Conservation (phyloP, 129 eudicot species). For the Artemisia annua region DNA sequence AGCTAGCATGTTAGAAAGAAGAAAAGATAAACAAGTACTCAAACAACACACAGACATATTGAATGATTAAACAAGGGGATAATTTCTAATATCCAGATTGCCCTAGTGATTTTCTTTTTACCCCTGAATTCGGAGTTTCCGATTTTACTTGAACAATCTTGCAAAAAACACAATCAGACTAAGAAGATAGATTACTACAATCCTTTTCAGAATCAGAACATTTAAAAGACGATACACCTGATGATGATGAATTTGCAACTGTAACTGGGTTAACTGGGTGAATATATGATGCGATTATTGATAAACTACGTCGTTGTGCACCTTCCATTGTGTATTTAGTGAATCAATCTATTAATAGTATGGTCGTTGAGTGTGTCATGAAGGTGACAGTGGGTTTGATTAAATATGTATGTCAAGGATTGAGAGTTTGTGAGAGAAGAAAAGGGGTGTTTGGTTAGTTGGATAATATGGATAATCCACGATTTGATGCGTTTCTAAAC, state of each 20-base stretch:
- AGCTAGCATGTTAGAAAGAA: too few species aligned
- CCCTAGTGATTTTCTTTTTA: too few species aligned
- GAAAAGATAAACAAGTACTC: too few species aligned
- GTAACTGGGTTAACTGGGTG: constrained; percentile 20
- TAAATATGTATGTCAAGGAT: too few species aligned
- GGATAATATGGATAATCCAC: constrained; percentile 38
- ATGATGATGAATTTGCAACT: neutral
- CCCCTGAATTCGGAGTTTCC: too few species aligned
- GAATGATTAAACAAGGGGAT: too few species aligned
- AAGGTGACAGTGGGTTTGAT: neutral
- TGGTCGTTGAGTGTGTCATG: constrained; percentile 19
- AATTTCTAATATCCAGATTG: too few species aligned
- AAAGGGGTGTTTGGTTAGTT: constrained; percentile 15
- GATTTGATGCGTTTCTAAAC: constrained; percentile 8
- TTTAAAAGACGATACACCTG: constrained; percentile 24
- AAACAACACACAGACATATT: too few species aligned
- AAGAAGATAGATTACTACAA: neutral
- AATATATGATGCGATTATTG: constrained; percentile 56
- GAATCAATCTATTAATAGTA: neutral
- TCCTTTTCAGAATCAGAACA: constrained; percentile 35
- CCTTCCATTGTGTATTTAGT: constrained; percentile 35
- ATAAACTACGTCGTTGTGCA: constrained; percentile 50
- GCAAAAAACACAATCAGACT: constrained; percentile 67
- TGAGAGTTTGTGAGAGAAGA: neutral
- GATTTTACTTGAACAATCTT: constrained; percentile 70